Base-by-base conservation (phyloP, 768 basidiomycete genomes). In the Agrocybe pediades region DNA sequence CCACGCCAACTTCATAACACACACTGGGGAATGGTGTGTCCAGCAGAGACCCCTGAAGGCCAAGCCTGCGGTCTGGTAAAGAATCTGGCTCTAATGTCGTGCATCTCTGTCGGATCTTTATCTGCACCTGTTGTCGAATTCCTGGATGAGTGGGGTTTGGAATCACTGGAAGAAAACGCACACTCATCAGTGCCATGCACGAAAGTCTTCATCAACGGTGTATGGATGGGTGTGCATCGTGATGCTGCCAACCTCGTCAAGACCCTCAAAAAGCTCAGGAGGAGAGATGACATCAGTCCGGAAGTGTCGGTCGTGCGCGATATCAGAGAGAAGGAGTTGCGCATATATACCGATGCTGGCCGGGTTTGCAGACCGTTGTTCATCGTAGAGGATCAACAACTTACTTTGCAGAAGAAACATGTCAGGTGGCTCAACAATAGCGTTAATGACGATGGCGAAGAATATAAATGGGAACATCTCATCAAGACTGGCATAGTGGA, bases 21-120 rank as follows among this genome's bases (percentile, higher is more conserved):
- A 0, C 97, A 99, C 64, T 99, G 97, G 97, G 97, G 97, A 30
- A 98, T 99, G 97, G 97, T 99, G 17, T 99, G 97, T 67, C 97
- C 97, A 40, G 97, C 97, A 33, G 97, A 99, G 71, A 99, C 97
- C 3, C 97, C 97, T 1, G 97, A 99, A 85, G 97, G 97, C 42
- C 97, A 98, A 70, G 97, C 97, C 56, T 99, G 97, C 73, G 97
- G 97, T 73, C 83, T 98, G 41, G 97, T 98, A 73, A 98, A 99
- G 77, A 98, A 99, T 72, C 75, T 99, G 53, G 92, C 97, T 0
- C 85, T 98, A 60, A 96, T 98, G 95, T 77, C 96, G 3, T 96
- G 94, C 71, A 97, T 98, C 54, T 98, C 97, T 41, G 96, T 99
- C 54, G 97, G 97, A 40, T 95, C 95, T 0, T 87, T 91, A 55